phyloP scores from a whole-genome alignment of 2,329 filamentous ascomycete species.

The Fusarium humuli region DNA sequence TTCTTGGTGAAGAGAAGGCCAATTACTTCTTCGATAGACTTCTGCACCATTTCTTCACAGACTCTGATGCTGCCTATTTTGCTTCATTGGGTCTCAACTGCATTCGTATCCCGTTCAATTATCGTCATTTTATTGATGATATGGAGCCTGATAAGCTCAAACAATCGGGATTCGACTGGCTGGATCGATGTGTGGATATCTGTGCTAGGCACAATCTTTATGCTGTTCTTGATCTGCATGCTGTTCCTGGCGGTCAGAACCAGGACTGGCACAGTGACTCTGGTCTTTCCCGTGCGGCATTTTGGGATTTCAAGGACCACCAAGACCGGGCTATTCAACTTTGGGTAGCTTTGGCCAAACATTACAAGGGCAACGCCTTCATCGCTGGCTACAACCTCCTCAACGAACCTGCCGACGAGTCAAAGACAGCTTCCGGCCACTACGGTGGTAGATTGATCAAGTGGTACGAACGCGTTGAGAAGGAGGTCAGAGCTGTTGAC shows the following conservation, averaged over 20 bases:
- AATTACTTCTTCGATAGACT: constrained; percentile 70
- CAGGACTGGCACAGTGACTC: constrained; percentile 61
- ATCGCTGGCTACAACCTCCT: constrained; percentile 56
- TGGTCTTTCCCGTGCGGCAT: constrained; percentile 53
- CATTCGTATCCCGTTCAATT: constrained; percentile 70
- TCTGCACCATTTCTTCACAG: constrained; percentile 69
- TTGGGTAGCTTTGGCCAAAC: constrained; percentile 56
- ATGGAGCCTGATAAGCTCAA: constrained; percentile 62
- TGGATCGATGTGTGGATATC: constrained; percentile 62
- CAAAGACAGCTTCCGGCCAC: constrained; percentile 41
- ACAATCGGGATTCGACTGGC: constrained; percentile 59
- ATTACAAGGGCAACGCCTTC: constrained; percentile 57
- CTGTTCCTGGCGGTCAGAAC: constrained; percentile 60
- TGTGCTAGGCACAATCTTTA: constrained; percentile 58
- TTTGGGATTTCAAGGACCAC: constrained; percentile 61
- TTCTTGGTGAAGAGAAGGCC: constrained; percentile 66
- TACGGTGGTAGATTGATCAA: constrained; percentile 49
- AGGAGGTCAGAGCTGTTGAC: constrained; percentile 55
- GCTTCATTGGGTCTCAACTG: constrained; percentile 67
- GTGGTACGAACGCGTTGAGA: constrained; percentile 57
- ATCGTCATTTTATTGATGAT: constrained; percentile 67
- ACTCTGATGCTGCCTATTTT: constrained; percentile 68
- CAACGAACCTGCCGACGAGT: constrained; percentile 50
- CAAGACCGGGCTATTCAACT: constrained; percentile 59
- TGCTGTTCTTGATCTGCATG: constrained; percentile 59